Base-by-base conservation (phyloP, 2,329 filamentous ascomycete species). In the Endoconidiophora laricicola region DNA sequence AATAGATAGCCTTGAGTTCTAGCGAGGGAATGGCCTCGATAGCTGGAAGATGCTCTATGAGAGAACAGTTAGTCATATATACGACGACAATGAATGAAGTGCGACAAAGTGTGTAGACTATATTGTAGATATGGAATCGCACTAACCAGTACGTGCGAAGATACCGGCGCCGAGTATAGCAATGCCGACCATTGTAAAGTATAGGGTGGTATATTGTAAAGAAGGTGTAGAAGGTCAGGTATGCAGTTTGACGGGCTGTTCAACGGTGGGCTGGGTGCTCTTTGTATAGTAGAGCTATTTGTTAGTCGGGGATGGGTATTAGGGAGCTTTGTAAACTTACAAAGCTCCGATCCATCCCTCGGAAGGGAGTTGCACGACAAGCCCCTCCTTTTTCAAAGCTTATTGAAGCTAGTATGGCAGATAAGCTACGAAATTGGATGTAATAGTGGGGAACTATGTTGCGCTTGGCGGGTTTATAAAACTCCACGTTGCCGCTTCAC, bases 81-180 rank as follows among this genome's bases (percentile, higher is more conserved):
- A 43, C 20, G 18, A 6, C 14, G 6, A 26, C 9, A 14, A 18
- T 49, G 6, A 36, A 3, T 7, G 40, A 18, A 18, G 16, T 18
- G 38, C 38, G 38, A 22, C n/a, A 18, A 20, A 18, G 38, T 41
- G 10, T 41, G n/a, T 6, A 22, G 20, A 41, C n/a, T 29, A 10
- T 12, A 16, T 6, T n/a, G 22, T 5, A 18, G 7, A 43, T 57
- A 9, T 20, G 18, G 33, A 44, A 26, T 12, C 18, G 18, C 9
- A 29, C 48, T 39, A 24, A 74, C 71, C 55, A 79, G 73, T 70
- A 57, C 70, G 71, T 56, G 72, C 73, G 57, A 80, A 80, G 57
- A 81, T 75, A 57, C 77, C 78, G 54, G 73, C 72, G 37, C 78
- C 78, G 48, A 82, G 70, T 50, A 82, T 68, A 42, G 78, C 78